Conservation (phyloP, 805 yeast genomes). For the Wickerhamomyces tratensis region DNA sequence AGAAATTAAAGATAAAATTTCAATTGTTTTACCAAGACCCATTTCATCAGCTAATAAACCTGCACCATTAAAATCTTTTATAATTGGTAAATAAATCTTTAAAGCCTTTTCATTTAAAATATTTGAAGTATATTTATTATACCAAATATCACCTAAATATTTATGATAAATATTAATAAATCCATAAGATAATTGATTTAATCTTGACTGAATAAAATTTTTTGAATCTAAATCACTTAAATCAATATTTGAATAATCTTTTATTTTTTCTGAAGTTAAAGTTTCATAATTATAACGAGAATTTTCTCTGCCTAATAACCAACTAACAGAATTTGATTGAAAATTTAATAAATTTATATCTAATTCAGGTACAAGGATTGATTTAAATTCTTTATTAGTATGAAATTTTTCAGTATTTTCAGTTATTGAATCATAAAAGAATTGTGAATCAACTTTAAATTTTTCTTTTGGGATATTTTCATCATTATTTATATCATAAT, state of each 20-base stretch:
- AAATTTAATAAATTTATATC: slow-evolving; percentile 35
- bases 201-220: slow-evolving; percentile 16
- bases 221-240: neutral
- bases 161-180: slow-evolving; percentile 26
- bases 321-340: slow-evolving; percentile 43
- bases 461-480: neutral
- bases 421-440: slow-evolving; percentile 42
- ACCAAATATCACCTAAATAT: slow-evolving; percentile 26
- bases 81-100: slow-evolving; percentile 13
- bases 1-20: slow-evolving; percentile 55
- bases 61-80: slow-evolving; percentile 14
- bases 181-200: slow-evolving; percentile 42
- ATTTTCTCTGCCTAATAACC: slow-evolving; percentile 48
- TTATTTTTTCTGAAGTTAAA: slow-evolving; percentile 12
- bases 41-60: slow-evolving; percentile 89
- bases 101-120: slow-evolving; percentile 26
- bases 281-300: slow-evolving; percentile 23
- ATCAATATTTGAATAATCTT: slow-evolving; percentile 1
- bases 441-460: slow-evolving; percentile 11
- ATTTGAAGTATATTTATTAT: slow-evolving; percentile 41
- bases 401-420: slow-evolving; percentile 27
- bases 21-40: slow-evolving; percentile 96
- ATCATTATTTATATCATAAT: too few relatives aligned
- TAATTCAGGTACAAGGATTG: slow-evolving; percentile 29
- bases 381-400: neutral